Conservation (phyloP, 78 protist genomes). For the Planoprotostelium fungivorum region DNA sequence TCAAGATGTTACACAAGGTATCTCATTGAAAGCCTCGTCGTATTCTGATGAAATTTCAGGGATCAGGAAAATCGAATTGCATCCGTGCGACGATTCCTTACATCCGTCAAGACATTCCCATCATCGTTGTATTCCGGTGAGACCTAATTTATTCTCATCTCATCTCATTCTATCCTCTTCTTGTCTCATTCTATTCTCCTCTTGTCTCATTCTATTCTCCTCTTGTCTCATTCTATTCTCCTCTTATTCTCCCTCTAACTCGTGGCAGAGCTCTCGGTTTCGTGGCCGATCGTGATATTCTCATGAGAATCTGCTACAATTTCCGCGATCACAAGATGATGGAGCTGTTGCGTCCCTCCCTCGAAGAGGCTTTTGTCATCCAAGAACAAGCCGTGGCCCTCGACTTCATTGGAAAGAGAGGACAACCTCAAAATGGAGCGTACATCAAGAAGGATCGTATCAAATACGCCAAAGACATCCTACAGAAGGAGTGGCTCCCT, state of each 20-base stretch:
- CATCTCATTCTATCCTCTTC: no score
- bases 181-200: no score
- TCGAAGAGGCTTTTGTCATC: conserved; percentile 84
- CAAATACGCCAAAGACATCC: conserved; percentile 73
- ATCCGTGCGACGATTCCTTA: conserved; percentile 64
- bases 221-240: background rate
- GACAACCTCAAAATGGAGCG: conserved; percentile 6
- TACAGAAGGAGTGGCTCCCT: conserved; percentile 89
- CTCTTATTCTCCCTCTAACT: background rate
- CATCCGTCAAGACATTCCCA: conserved; percentile 82
- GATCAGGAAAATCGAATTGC: conserved; percentile 9
- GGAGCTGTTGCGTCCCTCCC: conserved; percentile 88
- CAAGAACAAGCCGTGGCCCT: conserved; percentile 85
- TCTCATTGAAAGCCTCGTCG: no score
- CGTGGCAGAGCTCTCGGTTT: conserved; percentile 81
- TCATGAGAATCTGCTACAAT: conserved; percentile 90
- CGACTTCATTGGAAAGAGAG: conserved; percentile 89
- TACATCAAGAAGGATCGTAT: conserved; percentile 8
- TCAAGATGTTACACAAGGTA: conserved; percentile 51
- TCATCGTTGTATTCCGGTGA: conserved; percentile 82
- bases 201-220: no score
- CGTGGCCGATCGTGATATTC: conserved; percentile 90
- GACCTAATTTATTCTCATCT: no score
- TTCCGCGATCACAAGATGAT: conserved; percentile 82
- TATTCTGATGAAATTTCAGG: conserved; percentile 3